Conservation (phyloP, 345 rosid genomes). For the Corchorus capsularis region DNA sequence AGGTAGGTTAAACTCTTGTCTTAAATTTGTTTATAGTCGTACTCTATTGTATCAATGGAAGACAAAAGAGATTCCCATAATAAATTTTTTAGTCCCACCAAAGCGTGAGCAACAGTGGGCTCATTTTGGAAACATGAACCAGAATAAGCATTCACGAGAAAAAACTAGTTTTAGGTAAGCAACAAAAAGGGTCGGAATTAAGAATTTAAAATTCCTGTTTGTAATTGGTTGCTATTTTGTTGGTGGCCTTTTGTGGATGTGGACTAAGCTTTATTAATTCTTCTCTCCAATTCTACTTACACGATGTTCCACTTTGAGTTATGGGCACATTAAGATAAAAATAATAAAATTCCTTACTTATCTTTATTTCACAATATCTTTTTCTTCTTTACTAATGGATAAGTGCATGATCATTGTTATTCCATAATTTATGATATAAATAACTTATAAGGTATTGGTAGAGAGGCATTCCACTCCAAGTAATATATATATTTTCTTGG, state of each 20-base stretch:
- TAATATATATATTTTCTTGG: background rate
- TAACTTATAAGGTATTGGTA: conserved; percentile 6
- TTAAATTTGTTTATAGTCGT: too few relatives aligned
- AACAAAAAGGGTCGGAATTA: conserved; percentile 6
- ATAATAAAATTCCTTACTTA: background rate
- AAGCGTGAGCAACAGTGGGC: background rate
- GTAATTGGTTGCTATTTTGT: background rate
- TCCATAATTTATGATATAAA: too few relatives aligned
- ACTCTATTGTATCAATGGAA: background rate
- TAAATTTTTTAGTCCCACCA: background rate
- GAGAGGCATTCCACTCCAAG: conserved; percentile 10
- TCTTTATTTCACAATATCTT: too few relatives aligned
- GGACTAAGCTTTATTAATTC: too few relatives aligned
- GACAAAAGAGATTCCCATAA: background rate
- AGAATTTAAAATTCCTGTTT: background rate
- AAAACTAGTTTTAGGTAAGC: background rate
- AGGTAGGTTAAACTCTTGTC: too few relatives aligned
- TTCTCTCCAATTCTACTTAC: background rate
- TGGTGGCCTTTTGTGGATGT: background rate
- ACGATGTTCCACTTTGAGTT: background rate
- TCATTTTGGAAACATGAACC: background rate
- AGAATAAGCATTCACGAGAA: background rate
- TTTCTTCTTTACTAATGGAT: background rate
- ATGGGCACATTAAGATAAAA: background rate
- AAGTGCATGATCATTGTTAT: background rate